These are phyloP conservation scores for Gnetum montanum DNA, from an alignment of 75 land plant genomes.

Conservation along the genomic window DNA sequence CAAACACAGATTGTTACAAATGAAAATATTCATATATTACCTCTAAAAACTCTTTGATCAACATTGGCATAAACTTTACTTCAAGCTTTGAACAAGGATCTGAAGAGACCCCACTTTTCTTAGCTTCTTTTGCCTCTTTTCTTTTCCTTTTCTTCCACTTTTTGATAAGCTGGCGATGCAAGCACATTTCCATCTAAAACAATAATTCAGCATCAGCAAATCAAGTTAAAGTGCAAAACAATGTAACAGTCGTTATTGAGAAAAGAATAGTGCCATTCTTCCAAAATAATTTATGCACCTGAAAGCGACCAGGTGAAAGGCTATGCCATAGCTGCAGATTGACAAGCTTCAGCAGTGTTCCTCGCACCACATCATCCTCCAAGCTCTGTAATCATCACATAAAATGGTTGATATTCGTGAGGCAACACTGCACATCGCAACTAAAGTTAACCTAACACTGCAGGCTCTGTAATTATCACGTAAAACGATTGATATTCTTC, in stretches of 20 bases:
- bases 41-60: constrained; percentile 83
- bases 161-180: constrained; percentile 56
- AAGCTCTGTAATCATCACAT: constrained; percentile 58
- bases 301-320: constrained; percentile 83
- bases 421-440: too few species aligned
- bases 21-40: constrained; percentile 15
- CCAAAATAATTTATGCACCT: too few species aligned
- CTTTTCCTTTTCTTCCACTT: constrained; percentile 75
- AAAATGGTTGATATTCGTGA: too few species aligned
- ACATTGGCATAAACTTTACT: constrained; percentile 67
- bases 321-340: constrained; percentile 79
- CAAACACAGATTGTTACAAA: too few species aligned
- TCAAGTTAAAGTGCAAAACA: too few species aligned
- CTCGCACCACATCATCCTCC: constrained; percentile 92
- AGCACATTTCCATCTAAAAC: constrained; percentile 81
- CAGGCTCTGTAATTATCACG: too few species aligned
- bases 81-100: constrained; percentile 48
- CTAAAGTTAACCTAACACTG: too few species aligned
- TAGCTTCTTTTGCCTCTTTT: constrained; percentile 51
- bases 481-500: too few species aligned
- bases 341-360: constrained; percentile 64
- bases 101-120: constrained; percentile 33
- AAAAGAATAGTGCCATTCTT: too few species aligned
- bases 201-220: not conserved
- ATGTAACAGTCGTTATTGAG: too few species aligned